These are phyloP conservation scores for Claviceps fusiformis DNA, from an alignment of 2,329 filamentous ascomycete species.

Conservation along the genomic window DNA sequence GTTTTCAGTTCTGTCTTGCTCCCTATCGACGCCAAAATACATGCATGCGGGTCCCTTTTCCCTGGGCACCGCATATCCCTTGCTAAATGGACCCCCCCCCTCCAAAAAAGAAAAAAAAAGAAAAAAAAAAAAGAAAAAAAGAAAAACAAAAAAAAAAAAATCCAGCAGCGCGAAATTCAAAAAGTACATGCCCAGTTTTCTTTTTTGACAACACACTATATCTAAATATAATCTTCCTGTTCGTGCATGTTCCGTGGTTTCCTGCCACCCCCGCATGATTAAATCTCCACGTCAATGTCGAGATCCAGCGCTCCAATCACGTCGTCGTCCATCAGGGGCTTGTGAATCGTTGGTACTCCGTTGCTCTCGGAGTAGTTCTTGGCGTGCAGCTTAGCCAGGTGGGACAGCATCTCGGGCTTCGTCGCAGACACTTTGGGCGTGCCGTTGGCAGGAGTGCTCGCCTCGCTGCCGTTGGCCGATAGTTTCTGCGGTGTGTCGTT, in stretches of 20 bases:
- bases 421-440: conserved; percentile 35
- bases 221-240: neutral
- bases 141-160: too few species aligned
- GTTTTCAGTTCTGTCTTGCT: too few species aligned
- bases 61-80: too few species aligned
- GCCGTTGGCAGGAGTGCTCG: conserved; percentile 38
- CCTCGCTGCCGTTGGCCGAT: conserved; percentile 31
- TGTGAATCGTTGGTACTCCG: conserved; percentile 55
- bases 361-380: conserved; percentile 43
- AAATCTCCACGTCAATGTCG: conserved; percentile 85
- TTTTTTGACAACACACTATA: too few species aligned
- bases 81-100: too few species aligned
- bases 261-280: neutral
- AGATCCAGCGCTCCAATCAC: conserved; percentile 81
- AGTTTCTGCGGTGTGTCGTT: conserved; percentile 35
- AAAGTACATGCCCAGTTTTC: too few species aligned
- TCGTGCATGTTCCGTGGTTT: neutral
- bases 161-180: too few species aligned
- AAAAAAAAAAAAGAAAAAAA: too few species aligned
- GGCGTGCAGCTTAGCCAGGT: conserved; percentile 39
- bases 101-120: too few species aligned
- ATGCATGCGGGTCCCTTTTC: too few species aligned
- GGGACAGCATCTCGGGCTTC: conserved; percentile 30
- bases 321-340: conserved; percentile 78
- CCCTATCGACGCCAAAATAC: too few species aligned